Evolutionary conservation across 805 yeast genomes (phyloP).

Genomic region (Candida sakaeoensis): DNA sequence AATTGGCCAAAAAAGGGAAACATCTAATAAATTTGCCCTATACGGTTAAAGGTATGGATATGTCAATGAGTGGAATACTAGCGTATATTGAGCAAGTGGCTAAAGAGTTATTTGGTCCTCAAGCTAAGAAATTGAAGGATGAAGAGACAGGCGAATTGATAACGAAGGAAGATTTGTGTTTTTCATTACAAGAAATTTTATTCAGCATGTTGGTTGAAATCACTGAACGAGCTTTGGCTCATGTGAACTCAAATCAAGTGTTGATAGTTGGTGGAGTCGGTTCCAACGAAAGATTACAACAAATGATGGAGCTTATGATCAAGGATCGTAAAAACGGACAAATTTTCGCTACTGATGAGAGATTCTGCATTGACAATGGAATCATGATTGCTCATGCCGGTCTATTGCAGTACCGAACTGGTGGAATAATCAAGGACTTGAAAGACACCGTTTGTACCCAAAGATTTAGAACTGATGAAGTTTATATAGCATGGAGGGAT

Average conservation of each 20-base stretch:
- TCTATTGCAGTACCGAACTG: conserved; percentile 76
- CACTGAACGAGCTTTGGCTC: conserved; percentile 98
- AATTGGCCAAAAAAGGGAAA: conserved; percentile 71
- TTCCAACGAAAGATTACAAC: conserved; percentile 83
- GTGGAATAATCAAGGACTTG: conserved; percentile 52
- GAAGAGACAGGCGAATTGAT: conserved; percentile 48
- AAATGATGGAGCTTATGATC: conserved; percentile 97
- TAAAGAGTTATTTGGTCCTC: conserved; percentile 55
- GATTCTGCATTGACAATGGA: conserved; percentile 97
- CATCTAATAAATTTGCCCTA: conserved; percentile 78
- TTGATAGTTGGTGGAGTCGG: conserved; percentile 99
- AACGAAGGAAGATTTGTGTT: conserved; percentile 86
- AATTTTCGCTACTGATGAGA: conserved; percentile 92
- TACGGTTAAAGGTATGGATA: conserved; percentile 98
- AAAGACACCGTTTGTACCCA: conserved; percentile 84
- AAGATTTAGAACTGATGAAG: conserved; percentile 92
- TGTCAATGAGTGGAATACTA: conserved; percentile 92
- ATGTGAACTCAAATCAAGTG: conserved; percentile 84
- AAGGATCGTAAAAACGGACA: conserved; percentile 74
- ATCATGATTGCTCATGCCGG: conserved; percentile 99
- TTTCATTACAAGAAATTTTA: conserved; percentile 85
- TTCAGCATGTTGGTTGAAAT: conserved; percentile 97
- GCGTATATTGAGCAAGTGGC: conserved; percentile 83
- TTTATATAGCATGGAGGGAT: conserved; percentile 84
- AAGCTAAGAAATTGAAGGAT: conserved; percentile 36